Percentiles rank a stretch among this genome's conserved stretches.
These are phyloP conservation scores for Kodamaea sp. DNA, from an alignment of 1,139 yeast genomes.

Conservation along the genomic window DNA sequence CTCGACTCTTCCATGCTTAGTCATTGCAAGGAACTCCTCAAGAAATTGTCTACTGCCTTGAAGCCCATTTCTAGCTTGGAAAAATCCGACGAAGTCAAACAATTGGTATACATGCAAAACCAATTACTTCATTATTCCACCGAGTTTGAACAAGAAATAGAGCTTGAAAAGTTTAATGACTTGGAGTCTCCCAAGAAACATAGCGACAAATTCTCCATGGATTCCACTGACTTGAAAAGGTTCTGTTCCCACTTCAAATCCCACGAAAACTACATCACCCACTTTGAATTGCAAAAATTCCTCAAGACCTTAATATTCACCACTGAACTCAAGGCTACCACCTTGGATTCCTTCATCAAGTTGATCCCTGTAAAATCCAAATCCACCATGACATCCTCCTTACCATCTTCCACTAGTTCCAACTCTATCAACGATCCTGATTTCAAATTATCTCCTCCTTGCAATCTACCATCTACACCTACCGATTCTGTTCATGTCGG, in stretches of 20 bases:
- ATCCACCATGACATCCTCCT: slow-evolving; percentile 1
- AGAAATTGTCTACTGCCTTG: slow-evolving; percentile 1
- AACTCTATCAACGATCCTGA: slow-evolving; percentile 12
- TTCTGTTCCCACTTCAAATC: slow-evolving; percentile 1
- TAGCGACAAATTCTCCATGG: slow-evolving; percentile 2
- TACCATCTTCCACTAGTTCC: slow-evolving; percentile 8
- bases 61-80: neutral
- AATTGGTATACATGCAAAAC: slow-evolving; percentile 4
- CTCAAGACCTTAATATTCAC: slow-evolving; percentile 12
- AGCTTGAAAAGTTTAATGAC: neutral
- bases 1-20: slow-evolving; percentile 8
- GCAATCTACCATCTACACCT: slow-evolving; percentile 8
- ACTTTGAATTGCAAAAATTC: slow-evolving; percentile 14
- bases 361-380: slow-evolving; percentile 14
- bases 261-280: slow-evolving; percentile 6
- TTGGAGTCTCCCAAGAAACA: neutral
- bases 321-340: slow-evolving; percentile 7
- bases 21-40: slow-evolving; percentile 2
- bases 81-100: slow-evolving; percentile 5
- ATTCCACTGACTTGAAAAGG: neutral
- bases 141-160: slow-evolving; percentile 3
- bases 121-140: slow-evolving; percentile 1
- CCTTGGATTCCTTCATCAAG: slow-evolving; percentile 15
- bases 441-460: slow-evolving; percentile 8
- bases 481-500: slow-evolving; percentile 2